Evolutionary conservation across 2,329 filamentous ascomycete species (phyloP), one percentile per base, ranked within the genome.

Genomic region (Cadophora malorum): DNA sequence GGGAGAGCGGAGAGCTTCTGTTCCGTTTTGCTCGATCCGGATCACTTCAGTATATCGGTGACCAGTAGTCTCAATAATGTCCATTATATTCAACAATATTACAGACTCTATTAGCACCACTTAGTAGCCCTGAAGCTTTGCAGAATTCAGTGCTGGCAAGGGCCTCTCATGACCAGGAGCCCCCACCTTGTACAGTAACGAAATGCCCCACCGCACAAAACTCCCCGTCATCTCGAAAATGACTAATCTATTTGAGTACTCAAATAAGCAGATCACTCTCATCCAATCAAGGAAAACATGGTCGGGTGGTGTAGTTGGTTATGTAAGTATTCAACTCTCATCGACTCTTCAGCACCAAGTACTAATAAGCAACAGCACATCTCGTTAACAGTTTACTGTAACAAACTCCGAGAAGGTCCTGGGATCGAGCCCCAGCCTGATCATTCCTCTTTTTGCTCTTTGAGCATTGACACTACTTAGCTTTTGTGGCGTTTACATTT

Each of bases 261-360:
- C n/a, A 49, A 49, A 49, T 49, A 49, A 49, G 45, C 45, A 49
- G 9, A 49, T 21, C n/a, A n/a, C 45, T 49, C 45, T 49, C 45
- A 49, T 49, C 45, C 45, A 49, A 49, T 49, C 45, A 49, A 49
- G 45, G 45, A 49, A 49, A 49, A n/a, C 45, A 49, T 49, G 45
- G 45, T 49, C 45, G 45, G 45, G 45, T 49, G 45, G 45, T 49
- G 45, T 49, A 49, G 45, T 49, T 49, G 45, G 45, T 49, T 49
- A 49, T 49, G 45, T 49, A 49, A n/a, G 45, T 49, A 49, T 21
- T 49, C n/a, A 4, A 7, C 4, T 49, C 41, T 49, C 45, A 21
- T 8, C 45, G 8, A n/a, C 41, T 47, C 19, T 12, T 8, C 45
- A 49, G 10, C 6, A 1, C 5, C 45, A 49, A 21, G 8, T 9